Evolutionary conservation across 441 rosid genomes (phyloP).

Genomic region (Pelargonium cotyledonis): DNA sequence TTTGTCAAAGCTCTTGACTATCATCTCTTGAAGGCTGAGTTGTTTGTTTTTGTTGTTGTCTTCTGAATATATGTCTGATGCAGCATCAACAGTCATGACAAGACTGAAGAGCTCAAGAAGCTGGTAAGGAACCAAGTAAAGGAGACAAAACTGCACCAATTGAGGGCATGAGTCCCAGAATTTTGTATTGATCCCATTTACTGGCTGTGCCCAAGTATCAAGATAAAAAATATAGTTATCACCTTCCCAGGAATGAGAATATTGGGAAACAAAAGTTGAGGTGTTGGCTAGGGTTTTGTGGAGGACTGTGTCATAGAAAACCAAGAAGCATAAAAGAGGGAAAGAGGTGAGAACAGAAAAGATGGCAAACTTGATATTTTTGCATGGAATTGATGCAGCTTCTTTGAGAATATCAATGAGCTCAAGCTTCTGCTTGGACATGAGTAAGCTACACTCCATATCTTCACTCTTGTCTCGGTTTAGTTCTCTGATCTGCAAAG

Average conservation of each 20-base stretch:
- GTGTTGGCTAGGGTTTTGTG: conserved; percentile 18
- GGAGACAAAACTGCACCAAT: conserved; percentile 23
- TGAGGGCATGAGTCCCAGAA: conserved; percentile 10
- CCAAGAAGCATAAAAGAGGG: conserved; percentile 32
- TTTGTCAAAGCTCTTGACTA: conserved; percentile 10
- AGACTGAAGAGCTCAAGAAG: conserved; percentile 30
- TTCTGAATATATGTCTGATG: conserved; percentile 21
- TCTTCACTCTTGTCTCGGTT: conserved; percentile 8
- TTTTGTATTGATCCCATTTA: neutral
- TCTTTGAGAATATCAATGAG: conserved; percentile 22
- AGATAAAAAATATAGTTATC: too few species aligned
- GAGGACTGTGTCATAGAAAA: conserved; percentile 30
- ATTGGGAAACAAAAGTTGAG: conserved; percentile 10
- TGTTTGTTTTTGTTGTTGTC: conserved; percentile 13
- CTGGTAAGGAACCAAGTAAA: conserved; percentile 28
- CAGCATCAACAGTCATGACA: conserved; percentile 20
- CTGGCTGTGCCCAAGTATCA: neutral
- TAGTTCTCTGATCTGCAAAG: neutral
- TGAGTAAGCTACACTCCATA: neutral
- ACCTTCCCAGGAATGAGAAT: neutral
- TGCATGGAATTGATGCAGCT: conserved; percentile 15
- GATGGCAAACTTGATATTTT: conserved; percentile 19
- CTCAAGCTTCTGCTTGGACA: conserved; percentile 23
- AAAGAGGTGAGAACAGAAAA: conserved; percentile 22
- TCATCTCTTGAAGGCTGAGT: conserved; percentile 12